Conservation (phyloP, 2,329 filamentous ascomycete species). For the Sarocladium oryzae region DNA sequence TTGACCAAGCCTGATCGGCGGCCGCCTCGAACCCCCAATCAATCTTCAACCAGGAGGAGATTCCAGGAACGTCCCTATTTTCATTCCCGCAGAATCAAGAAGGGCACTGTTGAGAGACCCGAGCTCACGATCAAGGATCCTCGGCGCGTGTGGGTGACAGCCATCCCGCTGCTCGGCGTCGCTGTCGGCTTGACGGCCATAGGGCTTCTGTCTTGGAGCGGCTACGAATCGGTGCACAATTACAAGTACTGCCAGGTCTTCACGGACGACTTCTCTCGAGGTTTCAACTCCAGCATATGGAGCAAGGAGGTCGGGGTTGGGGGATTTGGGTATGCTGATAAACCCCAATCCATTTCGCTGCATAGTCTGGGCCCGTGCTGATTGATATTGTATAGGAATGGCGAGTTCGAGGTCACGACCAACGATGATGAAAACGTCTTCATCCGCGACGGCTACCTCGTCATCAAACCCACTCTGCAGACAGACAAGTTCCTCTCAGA, state of each 20-base stretch:
- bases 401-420: conserved; percentile 49
- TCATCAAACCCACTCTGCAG: conserved; percentile 47
- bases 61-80: background rate
- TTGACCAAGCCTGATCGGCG: too few relatives aligned
- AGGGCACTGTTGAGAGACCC: background rate
- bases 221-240: background rate
- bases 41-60: too few relatives aligned
- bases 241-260: background rate
- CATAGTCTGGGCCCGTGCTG: background rate
- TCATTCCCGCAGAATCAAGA: background rate
- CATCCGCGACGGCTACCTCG: conserved; percentile 38
- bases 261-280: background rate
- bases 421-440: conserved; percentile 39
- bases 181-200: background rate
- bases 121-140: background rate
- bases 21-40: too few relatives aligned
- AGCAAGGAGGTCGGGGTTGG: background rate
- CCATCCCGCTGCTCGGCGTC: background rate
- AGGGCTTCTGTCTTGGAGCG: background rate
- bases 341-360: background rate
- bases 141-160: background rate
- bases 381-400: conserved; percentile 13
- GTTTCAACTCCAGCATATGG: background rate
- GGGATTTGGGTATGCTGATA: background rate
- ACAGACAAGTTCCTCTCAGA: conserved; percentile 18